Evolutionary conservation across 805 yeast species (phyloP).

Genomic region (Ogataea ganodermae): DNA sequence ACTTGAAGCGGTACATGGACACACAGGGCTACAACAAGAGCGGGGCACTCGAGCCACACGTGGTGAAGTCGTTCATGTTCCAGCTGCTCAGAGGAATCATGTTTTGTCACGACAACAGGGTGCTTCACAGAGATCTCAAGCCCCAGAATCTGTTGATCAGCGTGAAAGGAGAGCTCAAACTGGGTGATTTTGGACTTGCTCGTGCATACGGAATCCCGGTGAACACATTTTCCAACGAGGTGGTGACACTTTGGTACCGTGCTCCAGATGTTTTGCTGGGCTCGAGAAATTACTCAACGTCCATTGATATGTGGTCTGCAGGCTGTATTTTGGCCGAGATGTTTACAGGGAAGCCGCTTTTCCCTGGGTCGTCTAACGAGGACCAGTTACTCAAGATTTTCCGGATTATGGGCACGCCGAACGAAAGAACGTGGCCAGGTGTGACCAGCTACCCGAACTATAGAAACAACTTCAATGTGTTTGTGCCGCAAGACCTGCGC

Average conservation of each 20-base stretch:
- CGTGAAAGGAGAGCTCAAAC: conserved; percentile 84
- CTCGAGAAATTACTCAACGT: conserved; percentile 91
- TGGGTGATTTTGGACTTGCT: conserved; percentile 97
- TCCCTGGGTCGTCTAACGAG: conserved; percentile 95
- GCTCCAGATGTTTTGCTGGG: conserved; percentile 97
- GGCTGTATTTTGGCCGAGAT: conserved; percentile 98
- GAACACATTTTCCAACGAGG: conserved; percentile 95
- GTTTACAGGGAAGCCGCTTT: conserved; percentile 96
- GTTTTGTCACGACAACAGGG: conserved; percentile 83
- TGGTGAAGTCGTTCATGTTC: conserved; percentile 90
- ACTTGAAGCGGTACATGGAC: conserved; percentile 94
- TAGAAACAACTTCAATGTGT: conserved; percentile 79
- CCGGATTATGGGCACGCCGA: conserved; percentile 94
- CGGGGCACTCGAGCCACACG: conserved; percentile 71
- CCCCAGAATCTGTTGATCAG: conserved; percentile 93
- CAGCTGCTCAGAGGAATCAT: conserved; percentile 87
- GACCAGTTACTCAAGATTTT: conserved; percentile 92
- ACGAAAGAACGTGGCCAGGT: conserved; percentile 97
- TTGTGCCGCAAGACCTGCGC: conserved; percentile 84
- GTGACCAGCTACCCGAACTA: conserved; percentile 86
- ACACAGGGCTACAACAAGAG: conserved; percentile 57
- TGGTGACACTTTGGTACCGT: conserved; percentile 96
- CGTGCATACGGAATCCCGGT: conserved; percentile 98
- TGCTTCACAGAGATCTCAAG: conserved; percentile 84
- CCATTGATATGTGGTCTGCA: conserved; percentile 98